phyloP scores from a whole-genome alignment of 768 basidiomycete genomes.

The Rhodosporidiobolus sp. region DNA sequence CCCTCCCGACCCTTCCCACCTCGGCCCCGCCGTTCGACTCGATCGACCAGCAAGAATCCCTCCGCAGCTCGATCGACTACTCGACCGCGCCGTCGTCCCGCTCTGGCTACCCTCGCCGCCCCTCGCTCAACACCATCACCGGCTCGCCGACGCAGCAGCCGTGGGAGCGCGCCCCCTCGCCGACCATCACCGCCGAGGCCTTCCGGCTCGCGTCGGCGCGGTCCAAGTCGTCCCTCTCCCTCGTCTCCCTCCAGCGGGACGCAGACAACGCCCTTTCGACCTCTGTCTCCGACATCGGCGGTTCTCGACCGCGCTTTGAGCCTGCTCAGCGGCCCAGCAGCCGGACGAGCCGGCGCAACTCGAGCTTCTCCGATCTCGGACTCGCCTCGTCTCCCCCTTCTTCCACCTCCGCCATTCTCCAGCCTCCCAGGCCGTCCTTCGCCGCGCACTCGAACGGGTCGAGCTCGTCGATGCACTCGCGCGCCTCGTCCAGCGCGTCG shows the following conservation, averaged over 20 bases:
- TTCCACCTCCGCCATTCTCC: neutral
- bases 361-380: slow-evolving; percentile 15
- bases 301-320: slow-evolving; percentile 27
- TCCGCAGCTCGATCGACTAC: slow-evolving; percentile 21
- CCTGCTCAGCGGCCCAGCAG: slow-evolving; percentile 24
- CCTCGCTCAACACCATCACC: slow-evolving; percentile 18
- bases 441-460: slow-evolving; percentile 25
- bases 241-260: slow-evolving; percentile 16
- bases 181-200: slow-evolving; percentile 29
- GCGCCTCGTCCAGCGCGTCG: slow-evolving; percentile 18
- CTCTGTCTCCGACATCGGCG: neutral
- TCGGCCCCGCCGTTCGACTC: neutral
- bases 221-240: slow-evolving; percentile 30
- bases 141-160: neutral
- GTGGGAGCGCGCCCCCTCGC: slow-evolving; percentile 21
- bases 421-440: slow-evolving; percentile 29
- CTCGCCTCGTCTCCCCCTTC: neutral
- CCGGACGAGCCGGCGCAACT: slow-evolving; percentile 12
- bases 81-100: neutral
- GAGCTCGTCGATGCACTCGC: slow-evolving; percentile 17
- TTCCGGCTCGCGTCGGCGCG: slow-evolving; percentile 35
- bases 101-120: slow-evolving; percentile 19
- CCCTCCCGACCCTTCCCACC: neutral
- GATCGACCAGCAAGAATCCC: slow-evolving; percentile 9
- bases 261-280: neutral